These are phyloP conservation scores for Fusarium oxysporum DNA, from an alignment of 2,329 filamentous ascomycete species.

Conservation along the genomic window DNA sequence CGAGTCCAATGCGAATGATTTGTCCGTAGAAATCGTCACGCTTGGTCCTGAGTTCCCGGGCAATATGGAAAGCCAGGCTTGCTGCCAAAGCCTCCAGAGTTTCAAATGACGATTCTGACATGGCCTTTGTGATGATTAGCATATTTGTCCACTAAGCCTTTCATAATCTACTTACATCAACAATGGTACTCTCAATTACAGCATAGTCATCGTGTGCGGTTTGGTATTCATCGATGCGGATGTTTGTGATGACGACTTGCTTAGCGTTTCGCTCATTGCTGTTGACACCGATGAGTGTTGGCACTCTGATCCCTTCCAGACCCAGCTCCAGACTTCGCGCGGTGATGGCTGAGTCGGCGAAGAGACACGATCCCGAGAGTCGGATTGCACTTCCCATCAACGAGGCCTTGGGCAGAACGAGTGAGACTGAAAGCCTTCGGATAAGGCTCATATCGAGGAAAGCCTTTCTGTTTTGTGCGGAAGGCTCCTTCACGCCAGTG, in stretches of 20 bases:
- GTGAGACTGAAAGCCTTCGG: slow-evolving; percentile 61
- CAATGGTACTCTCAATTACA: slow-evolving; percentile 68
- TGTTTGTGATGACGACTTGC: slow-evolving; percentile 73
- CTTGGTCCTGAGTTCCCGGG: slow-evolving; percentile 54
- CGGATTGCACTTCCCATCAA: slow-evolving; percentile 72
- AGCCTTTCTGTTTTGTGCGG: slow-evolving; percentile 16
- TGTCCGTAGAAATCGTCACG: slow-evolving; percentile 51
- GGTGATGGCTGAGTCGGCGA: slow-evolving; percentile 46
- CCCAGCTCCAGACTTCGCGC: slow-evolving; percentile 54
- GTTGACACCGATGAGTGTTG: slow-evolving; percentile 79
- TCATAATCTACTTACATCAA: slow-evolving; percentile 63
- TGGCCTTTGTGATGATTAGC: slow-evolving; percentile 53
- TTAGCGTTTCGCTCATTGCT: slow-evolving; percentile 74
- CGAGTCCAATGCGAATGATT: slow-evolving; percentile 70
- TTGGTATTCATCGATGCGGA: slow-evolving; percentile 69
- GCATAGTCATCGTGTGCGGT: slow-evolving; percentile 62
- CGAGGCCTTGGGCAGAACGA: slow-evolving; percentile 75
- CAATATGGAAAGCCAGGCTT: slow-evolving; percentile 59
- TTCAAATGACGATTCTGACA: slow-evolving; percentile 68
- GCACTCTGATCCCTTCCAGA: slow-evolving; percentile 69
- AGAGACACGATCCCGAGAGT: slow-evolving; percentile 60
- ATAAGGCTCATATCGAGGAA: slow-evolving; percentile 53
- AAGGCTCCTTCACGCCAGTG: slow-evolving; percentile 16
- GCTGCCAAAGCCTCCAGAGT: slow-evolving; percentile 72
- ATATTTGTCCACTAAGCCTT: background rate